Conservation (phyloP, 805 yeast genomes). For the Yarrowia deformans region DNA sequence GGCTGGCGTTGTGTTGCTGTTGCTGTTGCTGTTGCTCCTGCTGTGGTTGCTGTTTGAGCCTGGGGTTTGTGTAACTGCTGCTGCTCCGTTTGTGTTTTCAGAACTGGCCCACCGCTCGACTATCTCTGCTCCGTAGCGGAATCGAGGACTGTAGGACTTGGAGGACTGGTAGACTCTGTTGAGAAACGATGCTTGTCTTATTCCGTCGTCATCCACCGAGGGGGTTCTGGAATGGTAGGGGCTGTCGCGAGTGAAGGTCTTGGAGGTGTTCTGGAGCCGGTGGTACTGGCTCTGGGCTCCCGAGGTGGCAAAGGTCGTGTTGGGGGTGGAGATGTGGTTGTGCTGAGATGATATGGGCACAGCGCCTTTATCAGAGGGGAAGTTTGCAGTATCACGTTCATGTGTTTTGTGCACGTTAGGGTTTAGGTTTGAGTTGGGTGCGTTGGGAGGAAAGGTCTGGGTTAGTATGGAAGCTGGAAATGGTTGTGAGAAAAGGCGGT, state of each 20-base stretch:
- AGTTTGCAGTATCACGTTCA: slow-evolving; percentile 39
- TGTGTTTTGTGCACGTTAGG: slow-evolving; percentile 34
- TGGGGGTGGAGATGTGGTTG: slow-evolving; percentile 15
- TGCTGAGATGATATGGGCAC: slow-evolving; percentile 16
- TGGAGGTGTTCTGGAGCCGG: neutral
- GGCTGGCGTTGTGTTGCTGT: neutral
- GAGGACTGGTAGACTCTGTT: slow-evolving; percentile 36
- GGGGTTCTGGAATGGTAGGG: slow-evolving; percentile 36
- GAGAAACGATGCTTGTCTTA: slow-evolving; percentile 33
- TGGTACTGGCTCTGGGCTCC: slow-evolving; percentile 21
- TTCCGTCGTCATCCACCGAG: slow-evolving; percentile 32
- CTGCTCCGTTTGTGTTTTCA: neutral
- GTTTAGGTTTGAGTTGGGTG: slow-evolving; percentile 38
- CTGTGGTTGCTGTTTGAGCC: neutral
- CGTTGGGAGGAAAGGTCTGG: slow-evolving; percentile 39
- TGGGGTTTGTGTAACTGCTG: neutral
- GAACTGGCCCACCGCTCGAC: slow-evolving; percentile 52
- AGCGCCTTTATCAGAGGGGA: slow-evolving; percentile 37
- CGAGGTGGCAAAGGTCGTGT: slow-evolving; percentile 9
- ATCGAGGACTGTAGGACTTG: slow-evolving; percentile 48
- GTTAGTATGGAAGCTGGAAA: slow-evolving; percentile 14
- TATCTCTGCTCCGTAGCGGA: slow-evolving; percentile 67
- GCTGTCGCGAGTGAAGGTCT: slow-evolving; percentile 28
- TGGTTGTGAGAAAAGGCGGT: neutral
- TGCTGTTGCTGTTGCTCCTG: neutral